Base-by-base conservation (phyloP, 495 filamentous ascomycete species). In the Penicillium manginii region DNA sequence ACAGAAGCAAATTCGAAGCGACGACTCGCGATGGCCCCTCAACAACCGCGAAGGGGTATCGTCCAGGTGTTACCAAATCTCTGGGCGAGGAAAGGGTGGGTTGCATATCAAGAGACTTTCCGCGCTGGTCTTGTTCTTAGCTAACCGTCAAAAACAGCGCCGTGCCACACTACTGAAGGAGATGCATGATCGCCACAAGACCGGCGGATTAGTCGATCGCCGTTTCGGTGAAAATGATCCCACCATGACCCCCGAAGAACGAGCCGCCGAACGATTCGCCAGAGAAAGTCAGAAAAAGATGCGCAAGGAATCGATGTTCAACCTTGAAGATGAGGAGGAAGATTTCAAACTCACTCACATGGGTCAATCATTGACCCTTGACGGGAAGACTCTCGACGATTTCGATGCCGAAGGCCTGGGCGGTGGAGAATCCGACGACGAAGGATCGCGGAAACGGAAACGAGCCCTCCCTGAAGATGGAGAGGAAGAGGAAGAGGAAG, bases 201-300 rank as follows among this genome's bases (percentile, higher is more conserved):
- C 91, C 22, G 94, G 94, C 56, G 93, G 94, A 22, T 89, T 99
- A 62, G 68, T 94, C 54, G 94, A 99, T 77, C 86, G 91, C 60
- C 89, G 94, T 56, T 96, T 99, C 72, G 94, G 96, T 72, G 94
- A 99, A 75, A 90, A 94, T 60, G 93, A 99, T 67, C 90, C 92
- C 18, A 88, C 84, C 22, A 91, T 99, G 91, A 89, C 91, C 19
- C 89, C 91, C 10, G 94, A 99, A 70, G 92, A 99, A 68, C 89
- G 88, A 72, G 93, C 92, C 78, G 85, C 93, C 58, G 88, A 96
- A 73, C 84, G 94, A 70, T 98, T 93, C 64, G 88, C 92, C 56
- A 78, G 84, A 60, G 93, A 97, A 75, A 93, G 92, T 71, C 85
- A 89, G 73, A 79, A 78, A 50, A 80, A 76, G 56, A 82, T 86